Base-by-base conservation (phyloP, 2,329 filamentous ascomycete genomes). In the Blastomyces silverae region DNA sequence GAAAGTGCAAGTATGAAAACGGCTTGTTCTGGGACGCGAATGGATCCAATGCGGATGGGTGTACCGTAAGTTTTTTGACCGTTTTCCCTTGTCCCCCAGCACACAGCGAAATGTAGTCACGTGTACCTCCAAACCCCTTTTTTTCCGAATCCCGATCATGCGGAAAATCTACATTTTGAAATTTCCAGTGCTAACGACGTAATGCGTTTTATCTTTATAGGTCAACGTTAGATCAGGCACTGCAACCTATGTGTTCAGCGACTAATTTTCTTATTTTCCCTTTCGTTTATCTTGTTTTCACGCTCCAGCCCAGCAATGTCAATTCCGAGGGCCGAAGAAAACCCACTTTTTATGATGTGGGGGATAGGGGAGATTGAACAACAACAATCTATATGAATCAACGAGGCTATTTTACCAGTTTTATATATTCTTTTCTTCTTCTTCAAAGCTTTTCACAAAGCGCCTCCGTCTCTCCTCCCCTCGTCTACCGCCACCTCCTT, bases 31-130 rank as follows among this genome's bases (percentile, higher is more conserved):
- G 82, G 71, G 77, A 79, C 65, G 80, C 76, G 31, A 74, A 74
- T 39, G 78, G 79, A 66, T 73, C 73, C 68, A 83, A 83, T 69
- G 74, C 77, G 66, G 81, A 79, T 67, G 91, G 91, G 66, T 96
- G 91, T 85, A 96, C 91, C 61, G 91, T 94, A 87, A 84, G 89
- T 84, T 66, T 56, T 57, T 31, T n/a, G n/a, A n/a, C n/a, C n/a
- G n/a, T n/a, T n/a, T n/a, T n/a, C n/a, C n/a, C n/a, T n/a, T n/a
- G n/a, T n/a, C n/a, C n/a, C n/a, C n/a, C n/a, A n/a, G n/a, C n/a
- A n/a, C n/a, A n/a, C n/a, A n/a, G n/a, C n/a, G n/a, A n/a, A n/a
- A n/a, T n/a, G n/a, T n/a, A n/a, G n/a, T n/a, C n/a, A n/a, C n/a
- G n/a, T n/a, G n/a, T n/a, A n/a, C n/a, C n/a, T n/a, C n/a, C n/a